Evolutionary conservation across 1,284 basidiomycete species (phyloP), one percentile per base, ranked within the genome.

Genomic region (Porodaedalea pini): DNA sequence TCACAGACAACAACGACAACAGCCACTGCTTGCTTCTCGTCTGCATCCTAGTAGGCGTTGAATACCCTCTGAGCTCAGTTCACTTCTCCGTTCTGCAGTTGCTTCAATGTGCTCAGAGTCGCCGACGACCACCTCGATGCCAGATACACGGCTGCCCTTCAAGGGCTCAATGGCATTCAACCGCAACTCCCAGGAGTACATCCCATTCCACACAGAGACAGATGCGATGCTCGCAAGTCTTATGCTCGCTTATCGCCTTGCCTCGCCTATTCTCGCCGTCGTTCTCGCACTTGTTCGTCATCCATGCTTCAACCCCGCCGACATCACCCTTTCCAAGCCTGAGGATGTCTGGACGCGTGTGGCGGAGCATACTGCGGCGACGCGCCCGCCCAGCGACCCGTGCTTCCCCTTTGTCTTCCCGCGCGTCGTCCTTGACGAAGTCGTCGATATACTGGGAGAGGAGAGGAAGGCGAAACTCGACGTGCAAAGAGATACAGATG

Each of bases 161-260:
- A 47, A 56, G 36, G 58, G 54, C 8, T 51, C 32, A 13, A 21
- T 51, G 29, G 58, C 58, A 11, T 60, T 60, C 36, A 41, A 60
- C 34, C 39, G 54, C 31, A 60, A 53, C 36, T 41, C 54, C 23
- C 58, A 60, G 23, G 50, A 60, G 19, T 60, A 60, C 41, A 45
- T 60, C 19, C 58, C 58, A 4, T 60, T 60, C 50, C 47, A 17
- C n/a, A 56, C 54, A 36, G 29, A 56, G 27, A 56, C 58, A 2
- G 58, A 60, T 32, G 58, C 58, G 15, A 60, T 60, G 58, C 54
- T 60, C 17, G 58, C 58, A n/a, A 60, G 58, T 47, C 54, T 60
- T 29, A 60, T 56, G 58, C 54, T 60, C 19, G 58, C 58, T 15
- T 60, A 60, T 29, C 47, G 58, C 17, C 58, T 60, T 41, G 54